Evolutionary conservation across 257 asterid genomes (phyloP), one percentile per base, ranked within the genome.

Genomic region (Salvia hispanica): DNA sequence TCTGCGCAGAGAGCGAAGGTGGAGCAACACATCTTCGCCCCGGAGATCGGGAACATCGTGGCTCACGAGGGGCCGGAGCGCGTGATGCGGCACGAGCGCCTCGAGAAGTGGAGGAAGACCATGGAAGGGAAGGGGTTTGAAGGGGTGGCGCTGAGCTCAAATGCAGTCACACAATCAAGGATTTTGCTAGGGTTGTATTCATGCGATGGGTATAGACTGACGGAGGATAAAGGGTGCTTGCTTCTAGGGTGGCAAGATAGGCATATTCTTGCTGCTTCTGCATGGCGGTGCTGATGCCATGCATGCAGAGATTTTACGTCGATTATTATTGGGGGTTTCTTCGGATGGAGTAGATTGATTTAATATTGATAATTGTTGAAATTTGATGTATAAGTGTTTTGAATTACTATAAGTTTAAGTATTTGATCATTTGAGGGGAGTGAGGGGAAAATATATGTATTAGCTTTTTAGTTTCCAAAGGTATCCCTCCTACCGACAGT

Each of bases 181-280:
- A 85, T 90, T 65, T 76, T 90, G 84, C 70, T 90, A 71, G 92
- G 93, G 2, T 69, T 87, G 45, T 90, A 90, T 62, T 90, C 96
- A 0, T 90, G 96, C 43, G 96, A 90, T 57, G 96, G 95, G 3
- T 90, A 90, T 58, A 85, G 90, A 60, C 72, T 90, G 83, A 87
- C 93, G 39, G 91, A 87, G 65, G 96, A 90, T 25, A 82, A 67
- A 16, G 96, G 96, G 2, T 83, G 95, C 73, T 75, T 90, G 86
- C 93, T 90, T 0, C 62, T 90, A 78, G 96, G 96, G 28, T 90
- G 96, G 96, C 96, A 89, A 70, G 95, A 89, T 70, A 83, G 95
- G 57, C 81, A 87, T 59, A 79, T 89, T 42, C 85, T 89, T 47
- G 96, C 95, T 46, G 96, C 96, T 21, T 89, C 96, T 61, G 90